Percentiles rank a stretch among this genome's conserved stretches.
Evolutionary conservation across 2,329 filamentous ascomycete species (phyloP).

Genomic region (Colletotrichum sojae): DNA sequence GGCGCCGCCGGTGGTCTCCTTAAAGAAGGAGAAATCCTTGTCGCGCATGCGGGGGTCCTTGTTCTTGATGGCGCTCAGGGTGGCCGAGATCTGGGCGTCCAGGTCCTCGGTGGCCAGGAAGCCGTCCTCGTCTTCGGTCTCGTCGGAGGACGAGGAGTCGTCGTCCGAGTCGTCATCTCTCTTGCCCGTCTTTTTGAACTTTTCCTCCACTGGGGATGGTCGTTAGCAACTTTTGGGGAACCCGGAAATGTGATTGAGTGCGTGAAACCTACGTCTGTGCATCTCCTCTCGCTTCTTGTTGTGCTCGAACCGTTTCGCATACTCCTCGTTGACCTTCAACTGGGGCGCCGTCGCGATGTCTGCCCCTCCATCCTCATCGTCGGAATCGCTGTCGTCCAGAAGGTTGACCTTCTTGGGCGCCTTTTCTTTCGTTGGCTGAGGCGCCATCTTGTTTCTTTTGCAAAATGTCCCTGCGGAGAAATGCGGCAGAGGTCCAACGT

Average conservation of each 20-base stretch:
- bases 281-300: slow-evolving; percentile 97
- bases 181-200: slow-evolving; percentile 71
- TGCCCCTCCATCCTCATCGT: slow-evolving; percentile 59
- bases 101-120: slow-evolving; percentile 88
- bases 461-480: neutral
- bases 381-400: slow-evolving; percentile 70
- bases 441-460: slow-evolving; percentile 23
- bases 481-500: neutral
- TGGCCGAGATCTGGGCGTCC: slow-evolving; percentile 89
- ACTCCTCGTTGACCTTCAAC: slow-evolving; percentile 92
- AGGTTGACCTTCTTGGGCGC: slow-evolving; percentile 61
- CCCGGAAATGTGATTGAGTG: too few relatives aligned
- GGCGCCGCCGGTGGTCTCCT: slow-evolving; percentile 61
- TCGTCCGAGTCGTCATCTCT: slow-evolving; percentile 66
- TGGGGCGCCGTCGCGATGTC: slow-evolving; percentile 51
- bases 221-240: neutral
- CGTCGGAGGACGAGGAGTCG: slow-evolving; percentile 79
- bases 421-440: slow-evolving; percentile 28
- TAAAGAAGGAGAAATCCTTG: slow-evolving; percentile 79
- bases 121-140: slow-evolving; percentile 91
- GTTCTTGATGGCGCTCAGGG: slow-evolving; percentile 86
- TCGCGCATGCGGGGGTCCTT: slow-evolving; percentile 96
- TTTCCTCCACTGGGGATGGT: slow-evolving; percentile 81
- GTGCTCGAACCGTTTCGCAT: slow-evolving; percentile 90
- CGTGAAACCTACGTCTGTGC: slow-evolving; percentile 70